phyloP scores from a whole-genome alignment of 2,329 filamentous ascomycete genomes.

The Septoria petroselini region DNA sequence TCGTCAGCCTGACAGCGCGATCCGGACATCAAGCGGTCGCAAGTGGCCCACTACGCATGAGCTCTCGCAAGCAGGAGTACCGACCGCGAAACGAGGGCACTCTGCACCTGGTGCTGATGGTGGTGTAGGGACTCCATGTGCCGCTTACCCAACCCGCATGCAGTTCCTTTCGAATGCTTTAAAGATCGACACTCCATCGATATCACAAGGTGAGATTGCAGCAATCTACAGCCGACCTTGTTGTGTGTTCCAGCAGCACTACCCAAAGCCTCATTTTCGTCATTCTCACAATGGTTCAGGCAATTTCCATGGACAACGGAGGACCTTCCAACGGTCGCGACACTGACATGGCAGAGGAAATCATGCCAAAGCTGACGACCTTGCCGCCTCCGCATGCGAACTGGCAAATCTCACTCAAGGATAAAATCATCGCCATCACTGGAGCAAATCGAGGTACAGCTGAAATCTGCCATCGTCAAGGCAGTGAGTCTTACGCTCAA shows the following conservation, averaged over 20 bases:
- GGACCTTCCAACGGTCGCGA: slow-evolving; percentile 22
- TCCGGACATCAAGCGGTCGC: neutral
- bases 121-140: no score
- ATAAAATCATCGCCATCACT: slow-evolving; percentile 44
- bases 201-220: no score
- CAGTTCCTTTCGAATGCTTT: no score
- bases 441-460: slow-evolving; percentile 32
- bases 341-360: slow-evolving; percentile 19
- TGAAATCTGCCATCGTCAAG: no score
- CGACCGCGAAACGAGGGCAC: neutral
- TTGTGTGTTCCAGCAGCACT: neutral
- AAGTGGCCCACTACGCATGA: neutral
- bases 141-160: no score
- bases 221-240: no score
- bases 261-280: neutral
- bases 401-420: slow-evolving; percentile 47
- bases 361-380: slow-evolving; percentile 40
- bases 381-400: slow-evolving; percentile 45
- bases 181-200: no score
- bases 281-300: slow-evolving; percentile 28
- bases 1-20: neutral
- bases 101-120: neutral
- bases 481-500: neutral
- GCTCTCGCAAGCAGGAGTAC: neutral
- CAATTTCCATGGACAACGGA: slow-evolving; percentile 27